Percentiles rank a stretch among this genome's conserved stretches.
Conservation (phyloP, 2,329 filamentous ascomycete genomes). For the Fusarium palustre region DNA sequence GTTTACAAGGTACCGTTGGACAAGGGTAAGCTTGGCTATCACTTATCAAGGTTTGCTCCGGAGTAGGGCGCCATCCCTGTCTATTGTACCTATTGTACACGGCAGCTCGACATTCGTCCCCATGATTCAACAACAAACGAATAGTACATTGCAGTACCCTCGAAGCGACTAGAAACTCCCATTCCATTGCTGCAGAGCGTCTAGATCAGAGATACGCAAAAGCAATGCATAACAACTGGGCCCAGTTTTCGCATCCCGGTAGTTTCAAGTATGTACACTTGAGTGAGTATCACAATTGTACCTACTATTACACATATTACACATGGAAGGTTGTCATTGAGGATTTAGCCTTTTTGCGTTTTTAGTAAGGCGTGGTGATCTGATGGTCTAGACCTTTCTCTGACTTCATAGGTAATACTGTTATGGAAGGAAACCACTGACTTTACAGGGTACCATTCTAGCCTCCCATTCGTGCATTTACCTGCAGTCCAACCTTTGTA, state of each 20-base stretch:
- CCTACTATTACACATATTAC: too few relatives aligned
- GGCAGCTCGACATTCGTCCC: not conserved
- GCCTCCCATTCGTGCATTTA: constrained; percentile 21
- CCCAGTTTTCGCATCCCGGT: not conserved
- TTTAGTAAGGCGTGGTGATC: not conserved
- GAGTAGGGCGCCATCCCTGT: not conserved
- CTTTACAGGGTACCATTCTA: not conserved
- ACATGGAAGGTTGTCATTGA: not conserved
- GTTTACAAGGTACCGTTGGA: constrained; percentile 15
- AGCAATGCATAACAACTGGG: not conserved
- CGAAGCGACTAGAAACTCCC: not conserved
- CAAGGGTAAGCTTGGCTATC: not conserved
- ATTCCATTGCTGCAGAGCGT: not conserved
- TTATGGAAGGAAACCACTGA: constrained; percentile 1
- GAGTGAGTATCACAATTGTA: not conserved
- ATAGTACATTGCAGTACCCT: not conserved
- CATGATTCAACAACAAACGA: not conserved
- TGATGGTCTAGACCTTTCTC: constrained; percentile 13
- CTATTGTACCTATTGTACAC: not conserved
- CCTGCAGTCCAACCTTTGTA: constrained; percentile 14
- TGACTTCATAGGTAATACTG: not conserved
- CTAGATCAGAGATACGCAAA: not conserved
- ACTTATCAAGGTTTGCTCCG: constrained; percentile 7
- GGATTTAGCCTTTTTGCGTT: not conserved
- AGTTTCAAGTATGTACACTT: not conserved